Base-by-base conservation (phyloP, 2,329 filamentous ascomycete species). In the Coniochaeta sp. region DNA sequence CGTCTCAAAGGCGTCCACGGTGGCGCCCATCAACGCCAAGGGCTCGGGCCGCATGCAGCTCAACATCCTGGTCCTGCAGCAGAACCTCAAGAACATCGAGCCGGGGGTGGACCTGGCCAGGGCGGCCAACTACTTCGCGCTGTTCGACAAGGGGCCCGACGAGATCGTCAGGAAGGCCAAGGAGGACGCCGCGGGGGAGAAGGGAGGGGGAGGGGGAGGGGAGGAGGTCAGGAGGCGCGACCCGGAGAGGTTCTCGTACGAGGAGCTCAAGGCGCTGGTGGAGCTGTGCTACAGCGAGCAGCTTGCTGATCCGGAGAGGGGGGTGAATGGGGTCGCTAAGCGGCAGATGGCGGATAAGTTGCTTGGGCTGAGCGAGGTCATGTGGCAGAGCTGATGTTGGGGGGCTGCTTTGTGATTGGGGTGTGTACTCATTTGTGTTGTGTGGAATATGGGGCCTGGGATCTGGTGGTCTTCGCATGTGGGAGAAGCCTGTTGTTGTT, bases 41-140 rank as follows among this genome's bases (percentile, higher is more conserved):
- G 95, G 95, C 47, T 90, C 88, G 62, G 86, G 87, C n/a, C 85
- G 92, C 40, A 92, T 99, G 85, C 89, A 92, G 72, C 85, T 98
- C 68, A 96, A 99, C 72, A 91, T 97, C 57, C 82, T 97, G 26
- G 95, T 99, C 44, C 79, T 99, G 58, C 93, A 98, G 75, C 95
- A 99, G 72, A 97, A 96, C 68, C 84, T 99, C 60, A 96, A 96
- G 77, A 96, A 96, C 66, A 88, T 99, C 59, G 91, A 95, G 73
- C 80, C 84, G 1, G 83, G 82, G 9, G 87, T 90, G 3, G 81
- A 83, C 60, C 78, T 93, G 31, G 79, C 80, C 4, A 77, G 84
- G 38, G 84, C 88, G 1, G 81, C 84, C 22, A 81, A 83, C 61
- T 93, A 89, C 75, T 93, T 87, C 69, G 80, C 82, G 22, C 72